Evolutionary conservation across 306 rosid species (phyloP).

Genomic region (Pueraria montana): DNA sequence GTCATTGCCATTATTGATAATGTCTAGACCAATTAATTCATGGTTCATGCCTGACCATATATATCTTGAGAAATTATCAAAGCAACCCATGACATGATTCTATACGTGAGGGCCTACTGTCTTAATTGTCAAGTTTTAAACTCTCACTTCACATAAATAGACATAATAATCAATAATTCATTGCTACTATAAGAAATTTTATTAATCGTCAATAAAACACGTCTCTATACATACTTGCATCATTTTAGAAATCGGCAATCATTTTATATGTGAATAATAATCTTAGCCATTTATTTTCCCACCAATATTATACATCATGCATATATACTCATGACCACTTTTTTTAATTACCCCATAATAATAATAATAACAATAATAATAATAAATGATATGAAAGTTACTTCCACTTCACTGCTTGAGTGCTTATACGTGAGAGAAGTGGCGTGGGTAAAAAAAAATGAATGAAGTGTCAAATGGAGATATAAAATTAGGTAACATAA

Average conservation of each 20-base stretch:
- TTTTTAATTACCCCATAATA: background rate
- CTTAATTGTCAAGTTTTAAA: slow-evolving; percentile 42
- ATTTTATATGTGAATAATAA: background rate
- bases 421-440: background rate
- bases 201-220: slow-evolving; percentile 3
- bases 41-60: background rate
- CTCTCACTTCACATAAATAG: background rate
- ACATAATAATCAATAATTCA: slow-evolving; percentile 44
- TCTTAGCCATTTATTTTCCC: background rate
- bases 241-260: background rate
- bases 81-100: slow-evolving; percentile 38
- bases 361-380: background rate
- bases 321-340: background rate
- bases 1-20: slow-evolving; percentile 29
- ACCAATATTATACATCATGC: background rate
- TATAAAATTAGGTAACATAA: background rate
- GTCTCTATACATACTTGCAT: slow-evolving; percentile 17
- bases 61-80: slow-evolving; percentile 18
- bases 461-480: background rate
- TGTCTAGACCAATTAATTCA: background rate
- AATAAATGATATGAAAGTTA: background rate
- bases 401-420: background rate
- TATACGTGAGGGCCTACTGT: slow-evolving; percentile 25
- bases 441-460: background rate
- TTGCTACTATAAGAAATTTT: background rate